Conservation (phyloP, 306 rosid species). For the Albizia julibrissin region DNA sequence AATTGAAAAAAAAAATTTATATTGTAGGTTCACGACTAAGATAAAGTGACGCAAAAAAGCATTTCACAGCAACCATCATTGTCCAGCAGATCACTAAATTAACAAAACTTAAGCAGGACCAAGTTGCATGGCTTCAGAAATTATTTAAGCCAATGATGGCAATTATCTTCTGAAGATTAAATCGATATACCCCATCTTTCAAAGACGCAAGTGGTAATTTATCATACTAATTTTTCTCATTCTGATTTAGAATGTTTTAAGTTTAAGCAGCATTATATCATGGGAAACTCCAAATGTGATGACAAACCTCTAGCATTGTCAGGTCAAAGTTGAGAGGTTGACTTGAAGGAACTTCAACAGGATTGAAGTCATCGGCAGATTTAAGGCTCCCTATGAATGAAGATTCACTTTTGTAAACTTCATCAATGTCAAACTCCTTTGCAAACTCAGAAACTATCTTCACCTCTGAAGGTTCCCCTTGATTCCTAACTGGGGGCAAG, state of each 20-base stretch:
- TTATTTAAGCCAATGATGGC: not conserved
- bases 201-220: not conserved
- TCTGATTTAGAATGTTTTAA: not conserved
- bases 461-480: conserved; percentile 71
- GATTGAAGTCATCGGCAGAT: conserved; percentile 67
- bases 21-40: not conserved
- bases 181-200: not conserved
- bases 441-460: conserved; percentile 69
- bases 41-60: not conserved
- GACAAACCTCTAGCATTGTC: conserved; percentile 64
- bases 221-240: not conserved
- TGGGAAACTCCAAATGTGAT: not conserved
- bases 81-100: not conserved
- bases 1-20: not conserved
- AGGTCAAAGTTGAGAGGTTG: conserved; percentile 63
- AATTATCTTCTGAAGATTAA: not conserved
- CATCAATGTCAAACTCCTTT: conserved; percentile 75
- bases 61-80: not conserved
- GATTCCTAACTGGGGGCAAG: conserved; percentile 80
- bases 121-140: not conserved
- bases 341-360: conserved; percentile 86
- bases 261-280: not conserved
- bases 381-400: conserved; percentile 91
- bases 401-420: conserved; percentile 75
- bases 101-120: not conserved